Base-by-base conservation (phyloP, 2,329 filamentous ascomycete genomes). In the Pseudocercospora fuligena region DNA sequence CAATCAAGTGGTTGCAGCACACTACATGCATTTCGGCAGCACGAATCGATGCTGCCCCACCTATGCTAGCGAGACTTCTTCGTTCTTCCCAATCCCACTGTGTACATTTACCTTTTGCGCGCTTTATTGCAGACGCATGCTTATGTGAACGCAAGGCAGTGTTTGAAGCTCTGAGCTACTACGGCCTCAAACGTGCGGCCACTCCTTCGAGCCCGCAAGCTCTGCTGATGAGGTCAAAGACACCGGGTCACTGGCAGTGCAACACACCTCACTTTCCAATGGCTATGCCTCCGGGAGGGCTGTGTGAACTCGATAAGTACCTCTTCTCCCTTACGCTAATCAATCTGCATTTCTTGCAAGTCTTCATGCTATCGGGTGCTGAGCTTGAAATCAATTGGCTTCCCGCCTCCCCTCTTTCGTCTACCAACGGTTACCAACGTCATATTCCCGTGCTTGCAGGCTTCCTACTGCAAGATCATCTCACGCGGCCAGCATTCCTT, bases 371-470 rank as follows among this genome's bases (percentile, higher is more conserved):
- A 25, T 8, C 23, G 49, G 14, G 23, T 6, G 23, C 23, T n/a
- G 29, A 58, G 54, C 54, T 58, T 9, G 3, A 29, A 33, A n/a
- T 58, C 27, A 40, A 58, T 58, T 58, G 56, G 56, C 19, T 58
- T 58, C 27, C 54, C 56, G 56, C 56, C 31, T 25, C 56, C 56
- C 56, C 56, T 58, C 56, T 58, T 36, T 27, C 23, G 25, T 54
- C 49, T 11, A 27, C 19, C 49, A 54, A 25, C 49, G 19, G 14
- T 7, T 9, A 19, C 9, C 23, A 5, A 40, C 54, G 29, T 58
- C 54, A 40, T 40, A 40, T 40, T 25, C 16, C 2, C 27, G 31
- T 31, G 54, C 54, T 36, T 31, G 16, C 23, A 36, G 21, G 33
- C 33, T 8, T 8, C 33, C 33, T 36, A 14, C 25, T 19, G 53